phyloP scores from a whole-genome alignment of 1,139 yeast species.

The Pichia terricola region DNA sequence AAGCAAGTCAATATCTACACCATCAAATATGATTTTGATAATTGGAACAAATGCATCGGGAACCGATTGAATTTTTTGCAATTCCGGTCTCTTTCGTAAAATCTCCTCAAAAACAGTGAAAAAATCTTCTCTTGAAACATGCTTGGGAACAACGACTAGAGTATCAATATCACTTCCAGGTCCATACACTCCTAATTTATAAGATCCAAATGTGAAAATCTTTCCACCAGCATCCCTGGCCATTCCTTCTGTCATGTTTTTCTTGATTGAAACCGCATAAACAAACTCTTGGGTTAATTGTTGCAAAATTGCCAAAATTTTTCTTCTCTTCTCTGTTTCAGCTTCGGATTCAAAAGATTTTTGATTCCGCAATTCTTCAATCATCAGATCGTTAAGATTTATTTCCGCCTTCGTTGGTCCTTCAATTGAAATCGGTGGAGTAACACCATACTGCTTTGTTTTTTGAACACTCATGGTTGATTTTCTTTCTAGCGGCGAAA shows the following conservation, averaged over 20 bases:
- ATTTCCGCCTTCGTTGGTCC: slow-evolving; percentile 81
- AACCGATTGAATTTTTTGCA: slow-evolving; percentile 84
- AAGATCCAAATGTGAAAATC: slow-evolving; percentile 90
- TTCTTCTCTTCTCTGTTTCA: slow-evolving; percentile 71
- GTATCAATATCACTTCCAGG: slow-evolving; percentile 99
- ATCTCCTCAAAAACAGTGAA: slow-evolving; percentile 68
- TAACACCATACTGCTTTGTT: slow-evolving; percentile 56
- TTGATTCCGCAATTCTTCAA: slow-evolving; percentile 69
- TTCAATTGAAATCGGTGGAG: slow-evolving; percentile 77
- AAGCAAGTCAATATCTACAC: slow-evolving; percentile 84
- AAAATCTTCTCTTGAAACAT: slow-evolving; percentile 84
- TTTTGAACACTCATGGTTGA: too few relatives aligned
- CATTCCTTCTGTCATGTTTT: slow-evolving; percentile 96
- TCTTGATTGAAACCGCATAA: slow-evolving; percentile 61
- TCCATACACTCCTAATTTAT: slow-evolving; percentile 89
- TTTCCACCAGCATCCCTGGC: slow-evolving; percentile 97
- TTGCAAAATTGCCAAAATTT: slow-evolving; percentile 64
- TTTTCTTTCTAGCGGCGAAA: neutral
- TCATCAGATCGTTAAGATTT: slow-evolving; percentile 60
- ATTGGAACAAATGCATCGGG: slow-evolving; percentile 98
- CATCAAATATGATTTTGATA: slow-evolving; percentile 76
- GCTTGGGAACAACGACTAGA: slow-evolving; percentile 89
- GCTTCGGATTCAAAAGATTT: slow-evolving; percentile 84
- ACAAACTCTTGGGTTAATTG: slow-evolving; percentile 73
- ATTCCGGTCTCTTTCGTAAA: slow-evolving; percentile 59